These are phyloP conservation scores for Piper longum DNA, from an alignment of 164 flowering plant species.

Conservation along the genomic window DNA sequence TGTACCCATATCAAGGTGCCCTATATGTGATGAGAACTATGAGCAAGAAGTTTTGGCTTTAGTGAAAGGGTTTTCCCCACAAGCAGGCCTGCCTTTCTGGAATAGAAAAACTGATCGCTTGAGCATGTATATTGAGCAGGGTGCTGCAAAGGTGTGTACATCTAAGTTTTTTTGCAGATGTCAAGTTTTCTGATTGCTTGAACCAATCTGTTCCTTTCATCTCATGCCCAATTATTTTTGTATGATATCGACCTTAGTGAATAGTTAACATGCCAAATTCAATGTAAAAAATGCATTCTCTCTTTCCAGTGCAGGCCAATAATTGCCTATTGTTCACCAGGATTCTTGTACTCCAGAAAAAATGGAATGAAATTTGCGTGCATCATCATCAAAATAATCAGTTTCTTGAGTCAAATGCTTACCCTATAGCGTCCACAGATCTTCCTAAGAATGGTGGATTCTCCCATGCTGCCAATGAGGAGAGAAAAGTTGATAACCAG, in stretches of 20 bases:
- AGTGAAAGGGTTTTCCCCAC: conserved; percentile 23
- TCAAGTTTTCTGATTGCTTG: background rate
- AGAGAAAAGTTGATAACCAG: conserved; percentile 9
- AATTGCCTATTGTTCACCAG: conserved; percentile 36
- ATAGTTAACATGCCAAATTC: conserved; percentile 1
- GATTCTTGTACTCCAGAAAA: conserved; percentile 39
- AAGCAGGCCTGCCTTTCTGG: conserved; percentile 33
- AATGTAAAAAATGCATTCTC: conserved; percentile 18
- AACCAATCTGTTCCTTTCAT: background rate
- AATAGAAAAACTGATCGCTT: conserved; percentile 19
- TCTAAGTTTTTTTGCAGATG: background rate
- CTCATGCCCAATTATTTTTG: too few species aligned
- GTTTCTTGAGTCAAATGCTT: conserved; percentile 13
- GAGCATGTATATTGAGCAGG: conserved; percentile 13
- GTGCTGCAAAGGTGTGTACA: conserved; percentile 25
- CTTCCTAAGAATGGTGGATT: conserved; percentile 22
- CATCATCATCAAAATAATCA: conserved; percentile 23
- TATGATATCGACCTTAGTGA: too few species aligned
- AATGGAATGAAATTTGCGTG: conserved; percentile 53
- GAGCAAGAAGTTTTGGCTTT: conserved; percentile 37
- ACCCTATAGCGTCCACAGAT: conserved; percentile 10
- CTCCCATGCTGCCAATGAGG: conserved; percentile 13
- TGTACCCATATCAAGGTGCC: conserved; percentile 16
- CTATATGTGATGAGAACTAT: conserved; percentile 39
- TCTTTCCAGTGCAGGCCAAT: conserved; percentile 77